Evolutionary conservation across 345 rosid species (phyloP), one percentile per base, ranked within the genome.

Genomic region (Syzygium oleosum): DNA sequence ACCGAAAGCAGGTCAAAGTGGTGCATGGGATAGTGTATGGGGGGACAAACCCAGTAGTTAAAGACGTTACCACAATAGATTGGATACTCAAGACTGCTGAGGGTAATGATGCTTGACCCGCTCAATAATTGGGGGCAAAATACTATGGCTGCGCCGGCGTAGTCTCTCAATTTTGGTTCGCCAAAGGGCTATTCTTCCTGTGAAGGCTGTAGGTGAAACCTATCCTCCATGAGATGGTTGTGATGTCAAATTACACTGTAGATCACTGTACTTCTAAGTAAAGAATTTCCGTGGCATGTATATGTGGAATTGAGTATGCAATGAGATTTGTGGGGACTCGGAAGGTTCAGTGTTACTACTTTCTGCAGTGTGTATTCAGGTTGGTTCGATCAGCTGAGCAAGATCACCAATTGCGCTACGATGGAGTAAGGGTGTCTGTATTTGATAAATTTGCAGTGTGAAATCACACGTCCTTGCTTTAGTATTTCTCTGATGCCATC

Each of bases 1-100:
- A 11, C 98, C 97, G 16, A 96, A 95, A 92, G 88, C 92, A 79
- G 97, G 93, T 89, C 97, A 97, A 68, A 87, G 90, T 49, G 96
- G 96, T 89, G 94, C 91, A 85, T 97, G 99, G 99, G 99, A 96
- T 89, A 96, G 91, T 90, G 97, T 96, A 29, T 98, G 99, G 99
- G 98, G 97, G 52, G 88, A 87, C 78, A 52, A 85, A 51, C 31
- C 86, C 85, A 51, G 52, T n/a, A 73, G 88, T 41, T 56, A 88
- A 61, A 53, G 77, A 22, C 38, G 0, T 51, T 22, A 38, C 49
- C 15, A 43, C 13, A 38, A 73, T 25, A 73, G 49, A 73, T 73
- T 73, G 27, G 83, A 73, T 73, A 43, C 49, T 73, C 49, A 19
- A 73, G 49, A 73, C 49, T 38, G 38, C 83, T 38, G 49, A 73